Evolutionary conservation across 1,284 basidiomycete genomes (phyloP).

Genomic region (Pseudozyma tsukubaensis): DNA sequence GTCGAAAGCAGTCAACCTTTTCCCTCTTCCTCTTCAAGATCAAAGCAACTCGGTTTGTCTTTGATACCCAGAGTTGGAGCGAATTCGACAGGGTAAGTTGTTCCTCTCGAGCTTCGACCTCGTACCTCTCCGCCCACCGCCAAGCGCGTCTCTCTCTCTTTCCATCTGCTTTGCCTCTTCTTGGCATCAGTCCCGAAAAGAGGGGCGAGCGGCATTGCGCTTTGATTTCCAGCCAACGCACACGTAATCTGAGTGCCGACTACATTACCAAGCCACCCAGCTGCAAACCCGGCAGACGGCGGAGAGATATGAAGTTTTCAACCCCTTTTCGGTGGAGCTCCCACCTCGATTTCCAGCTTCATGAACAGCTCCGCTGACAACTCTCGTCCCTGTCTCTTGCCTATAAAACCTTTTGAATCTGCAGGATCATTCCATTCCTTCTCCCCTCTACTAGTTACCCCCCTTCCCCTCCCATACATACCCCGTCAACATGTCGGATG

Average conservation of each 20-base stretch:
- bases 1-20: conserved; percentile 28
- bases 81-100: conserved; percentile 34
- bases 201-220: background rate
- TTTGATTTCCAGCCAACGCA: background rate
- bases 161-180: background rate
- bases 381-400: background rate
- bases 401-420: conserved; percentile 10
- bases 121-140: background rate
- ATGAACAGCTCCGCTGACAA: conserved; percentile 12
- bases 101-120: background rate
- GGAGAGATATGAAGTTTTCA: conserved; percentile 10
- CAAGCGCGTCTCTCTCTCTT: background rate
- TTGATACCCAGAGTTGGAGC: conserved; percentile 13
- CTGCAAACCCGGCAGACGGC: background rate
- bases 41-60: conserved; percentile 27
- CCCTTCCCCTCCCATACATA: conserved; percentile 7
- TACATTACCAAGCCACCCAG: conserved; percentile 15
- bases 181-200: background rate
- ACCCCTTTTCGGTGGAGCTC: conserved; percentile 1
- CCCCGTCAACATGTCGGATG: conserved; percentile 41
- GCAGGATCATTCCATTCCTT: conserved; percentile 15
- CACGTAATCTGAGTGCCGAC: background rate
- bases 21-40: conserved; percentile 6
- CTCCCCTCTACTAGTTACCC: conserved; percentile 3
- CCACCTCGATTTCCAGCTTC: conserved; percentile 11